A percentile compares a stretch with the other conserved stretches of the same genome.
Conservation (phyloP, 768 basidiomycete species). For the Crucibulum laeve region DNA sequence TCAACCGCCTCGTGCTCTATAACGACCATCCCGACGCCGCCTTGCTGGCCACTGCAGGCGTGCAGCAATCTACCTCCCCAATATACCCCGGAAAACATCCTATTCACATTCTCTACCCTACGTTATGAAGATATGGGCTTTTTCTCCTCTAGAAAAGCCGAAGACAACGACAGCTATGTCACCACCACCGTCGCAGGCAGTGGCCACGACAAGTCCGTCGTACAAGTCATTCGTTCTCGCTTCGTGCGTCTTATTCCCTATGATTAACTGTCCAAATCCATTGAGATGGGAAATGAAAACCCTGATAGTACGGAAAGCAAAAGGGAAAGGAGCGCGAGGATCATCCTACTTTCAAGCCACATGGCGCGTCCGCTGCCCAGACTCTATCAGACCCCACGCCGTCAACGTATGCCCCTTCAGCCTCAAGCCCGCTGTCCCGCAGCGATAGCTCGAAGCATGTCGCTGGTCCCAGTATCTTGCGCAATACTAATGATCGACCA, state of each 20-base stretch:
- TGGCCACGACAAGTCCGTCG: slow-evolving; percentile 40
- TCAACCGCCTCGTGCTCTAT: no score
- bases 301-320: slow-evolving; percentile 45
- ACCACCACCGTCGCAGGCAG: slow-evolving; percentile 15
- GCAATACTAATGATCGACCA: slow-evolving; percentile 9
- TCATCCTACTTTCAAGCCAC: slow-evolving; percentile 23
- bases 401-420: slow-evolving; percentile 13
- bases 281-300: background rate
- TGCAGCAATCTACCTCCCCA: background rate
- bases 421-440: slow-evolving; percentile 19
- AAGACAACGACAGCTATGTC: slow-evolving; percentile 32
- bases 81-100: background rate
- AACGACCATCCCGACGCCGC: no score
- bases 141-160: slow-evolving; percentile 45
- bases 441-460: slow-evolving; percentile 8
- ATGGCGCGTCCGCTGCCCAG: slow-evolving; percentile 29
- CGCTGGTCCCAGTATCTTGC: slow-evolving; percentile 22
- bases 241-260: slow-evolving; percentile 40
- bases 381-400: slow-evolving; percentile 27
- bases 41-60: background rate
- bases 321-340: slow-evolving; percentile 55
- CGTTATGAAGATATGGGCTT: slow-evolving; percentile 50
- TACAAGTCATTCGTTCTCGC: slow-evolving; percentile 56
- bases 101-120: background rate
- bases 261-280: background rate